Conservation (phyloP, 495 filamentous ascomycete species). For the Neurospora sp. region DNA sequence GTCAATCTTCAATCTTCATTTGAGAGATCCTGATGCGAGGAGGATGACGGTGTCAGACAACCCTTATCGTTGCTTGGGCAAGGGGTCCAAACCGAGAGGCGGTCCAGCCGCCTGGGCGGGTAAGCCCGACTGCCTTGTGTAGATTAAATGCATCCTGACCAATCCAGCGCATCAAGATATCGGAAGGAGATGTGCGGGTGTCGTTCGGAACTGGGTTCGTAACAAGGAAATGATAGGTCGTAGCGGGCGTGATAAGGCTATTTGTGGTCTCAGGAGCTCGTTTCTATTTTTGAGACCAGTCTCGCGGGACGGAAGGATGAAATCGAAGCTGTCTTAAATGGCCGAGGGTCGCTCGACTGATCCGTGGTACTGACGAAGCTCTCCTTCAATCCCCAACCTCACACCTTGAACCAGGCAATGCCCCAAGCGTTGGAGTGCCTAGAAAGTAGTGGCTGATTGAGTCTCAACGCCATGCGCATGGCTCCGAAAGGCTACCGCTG, state of each 20-base stretch:
- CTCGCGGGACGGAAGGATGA: neutral
- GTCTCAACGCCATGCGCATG: neutral
- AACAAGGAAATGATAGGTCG: neutral
- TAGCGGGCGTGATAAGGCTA: neutral
- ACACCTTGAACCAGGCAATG: neutral
- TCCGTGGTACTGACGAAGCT: neutral
- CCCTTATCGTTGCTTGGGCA: neutral
- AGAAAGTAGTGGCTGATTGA: neutral
- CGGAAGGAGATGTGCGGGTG: neutral
- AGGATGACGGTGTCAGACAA: neutral
- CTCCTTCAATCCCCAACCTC: neutral
- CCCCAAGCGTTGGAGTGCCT: neutral
- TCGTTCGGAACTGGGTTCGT: neutral
- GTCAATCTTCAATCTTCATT: neutral
- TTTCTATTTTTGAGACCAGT: neutral
- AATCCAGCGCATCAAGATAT: neutral
- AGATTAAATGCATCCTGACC: neutral
- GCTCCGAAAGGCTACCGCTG: neutral
- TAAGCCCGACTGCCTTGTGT: neutral
- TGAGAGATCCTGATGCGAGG: neutral
- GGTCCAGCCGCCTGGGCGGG: neutral
- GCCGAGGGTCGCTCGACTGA: neutral
- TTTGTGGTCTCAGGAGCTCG: neutral
- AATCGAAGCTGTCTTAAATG: neutral
- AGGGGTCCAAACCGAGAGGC: neutral